Conservation (phyloP, 2,329 filamentous ascomycete species). For the Aspergillus neotritici region DNA sequence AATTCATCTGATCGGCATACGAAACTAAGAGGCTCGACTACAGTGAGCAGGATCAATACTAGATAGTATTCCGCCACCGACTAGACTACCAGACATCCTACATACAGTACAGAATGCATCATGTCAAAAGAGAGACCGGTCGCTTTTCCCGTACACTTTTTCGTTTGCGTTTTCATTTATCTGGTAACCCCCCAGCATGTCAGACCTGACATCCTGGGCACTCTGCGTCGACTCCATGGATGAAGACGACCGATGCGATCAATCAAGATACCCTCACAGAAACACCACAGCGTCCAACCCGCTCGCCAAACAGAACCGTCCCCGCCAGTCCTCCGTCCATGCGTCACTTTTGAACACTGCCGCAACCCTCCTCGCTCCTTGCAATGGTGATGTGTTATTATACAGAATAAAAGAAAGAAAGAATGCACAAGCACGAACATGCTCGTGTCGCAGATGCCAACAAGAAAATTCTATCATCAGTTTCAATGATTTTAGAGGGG, state of each 20-base stretch:
- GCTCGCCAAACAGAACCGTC: constrained; percentile 7
- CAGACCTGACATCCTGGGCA: too few relatives aligned
- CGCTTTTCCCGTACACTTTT: constrained; percentile 15
- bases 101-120: constrained; percentile 21
- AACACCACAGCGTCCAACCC: constrained; percentile 6
- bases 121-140: constrained; percentile 7
- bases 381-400: constrained; percentile 16
- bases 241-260: not conserved
- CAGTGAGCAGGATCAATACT: too few relatives aligned
- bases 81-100: constrained; percentile 18
- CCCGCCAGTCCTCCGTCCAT: constrained; percentile 9
- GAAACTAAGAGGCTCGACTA: too few relatives aligned
- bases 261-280: not conserved
- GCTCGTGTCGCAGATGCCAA: constrained; percentile 6
- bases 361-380: constrained; percentile 12
- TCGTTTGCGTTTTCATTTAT: constrained; percentile 3
- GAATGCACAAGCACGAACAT: constrained; percentile 10
- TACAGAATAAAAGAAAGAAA: constrained; percentile 16
- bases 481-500: constrained; percentile 5
- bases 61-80: constrained; percentile 10
- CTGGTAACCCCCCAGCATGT: too few relatives aligned
- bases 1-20: too few relatives aligned
- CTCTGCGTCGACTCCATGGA: too few relatives aligned
- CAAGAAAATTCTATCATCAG: constrained; percentile 16
- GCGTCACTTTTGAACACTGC: constrained; percentile 18